Evolutionary conservation across 805 yeast genomes (phyloP).

Genomic region (Schwanniomyces sp.): DNA sequence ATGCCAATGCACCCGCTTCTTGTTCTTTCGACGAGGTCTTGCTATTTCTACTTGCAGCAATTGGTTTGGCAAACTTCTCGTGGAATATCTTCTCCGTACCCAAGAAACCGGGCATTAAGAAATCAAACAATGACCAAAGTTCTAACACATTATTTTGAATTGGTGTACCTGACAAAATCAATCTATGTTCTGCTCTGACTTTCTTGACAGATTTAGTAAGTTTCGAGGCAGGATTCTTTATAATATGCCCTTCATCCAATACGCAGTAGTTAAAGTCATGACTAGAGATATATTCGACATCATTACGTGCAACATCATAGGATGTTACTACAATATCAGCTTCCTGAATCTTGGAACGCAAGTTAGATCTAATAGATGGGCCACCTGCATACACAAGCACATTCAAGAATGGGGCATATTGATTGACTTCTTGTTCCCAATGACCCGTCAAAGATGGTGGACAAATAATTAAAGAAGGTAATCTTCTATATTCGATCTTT

Average conservation of each 20-base stretch:
- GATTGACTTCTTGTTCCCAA: constrained; percentile 94
- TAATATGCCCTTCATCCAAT: constrained; percentile 96
- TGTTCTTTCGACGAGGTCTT: constrained; percentile 91
- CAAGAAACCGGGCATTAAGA: constrained; percentile 96
- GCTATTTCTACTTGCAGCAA: constrained; percentile 87
- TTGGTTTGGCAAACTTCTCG: constrained; percentile 96
- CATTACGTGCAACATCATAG: constrained; percentile 95
- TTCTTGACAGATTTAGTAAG: constrained; percentile 84
- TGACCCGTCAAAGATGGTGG: constrained; percentile 98
- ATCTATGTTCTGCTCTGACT: constrained; percentile 81
- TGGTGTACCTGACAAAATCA: constrained; percentile 95
- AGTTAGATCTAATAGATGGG: constrained; percentile 64
- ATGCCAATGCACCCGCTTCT: constrained; percentile 93
- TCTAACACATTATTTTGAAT: constrained; percentile 96
- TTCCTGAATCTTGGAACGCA: constrained; percentile 50
- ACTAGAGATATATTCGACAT: constrained; percentile 58
- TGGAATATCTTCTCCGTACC: constrained; percentile 94
- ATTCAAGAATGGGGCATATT: constrained; percentile 83
- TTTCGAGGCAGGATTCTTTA: constrained; percentile 87
- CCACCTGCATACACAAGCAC: constrained; percentile 92
- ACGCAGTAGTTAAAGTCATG: constrained; percentile 90
- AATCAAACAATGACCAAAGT: constrained; percentile 96
- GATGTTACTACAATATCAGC: constrained; percentile 93
- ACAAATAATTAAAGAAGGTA: constrained; percentile 87
- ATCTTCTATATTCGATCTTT: constrained; percentile 63